A percentile compares a stretch with the other conserved stretches of the same genome.
phyloP scores from a whole-genome alignment of 2,329 filamentous ascomycete species.

The Tolypocladium paradoxum region DNA sequence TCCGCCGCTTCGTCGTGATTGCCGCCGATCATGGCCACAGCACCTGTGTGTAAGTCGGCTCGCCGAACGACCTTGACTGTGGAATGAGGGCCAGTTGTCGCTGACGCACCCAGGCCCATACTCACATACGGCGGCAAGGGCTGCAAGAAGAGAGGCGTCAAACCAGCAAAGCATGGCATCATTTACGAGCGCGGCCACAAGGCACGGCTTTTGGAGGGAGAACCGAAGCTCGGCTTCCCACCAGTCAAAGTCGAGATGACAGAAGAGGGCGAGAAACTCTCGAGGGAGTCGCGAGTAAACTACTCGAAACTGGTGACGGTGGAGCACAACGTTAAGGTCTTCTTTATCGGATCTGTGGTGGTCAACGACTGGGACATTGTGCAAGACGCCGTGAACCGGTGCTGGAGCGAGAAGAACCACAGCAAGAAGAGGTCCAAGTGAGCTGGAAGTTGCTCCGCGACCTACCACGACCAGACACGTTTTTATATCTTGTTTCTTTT shows the following conservation, averaged over 20 bases:
- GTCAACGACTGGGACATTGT: slow-evolving; percentile 29
- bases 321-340: slow-evolving; percentile 47
- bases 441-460: slow-evolving; percentile 3
- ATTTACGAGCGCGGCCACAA: slow-evolving; percentile 27
- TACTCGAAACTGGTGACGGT: slow-evolving; percentile 46
- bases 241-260: slow-evolving; percentile 34
- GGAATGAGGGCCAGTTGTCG: neutral
- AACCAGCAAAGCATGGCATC: slow-evolving; percentile 42
- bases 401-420: slow-evolving; percentile 36
- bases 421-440: slow-evolving; percentile 16
- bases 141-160: slow-evolving; percentile 42
- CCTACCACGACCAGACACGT: neutral
- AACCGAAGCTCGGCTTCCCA: slow-evolving; percentile 36
- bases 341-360: slow-evolving; percentile 41
- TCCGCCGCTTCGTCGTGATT: slow-evolving; percentile 45
- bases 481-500: neutral
- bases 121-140: slow-evolving; percentile 42
- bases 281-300: slow-evolving; percentile 42
- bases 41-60: slow-evolving; percentile 38
- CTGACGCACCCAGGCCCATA: slow-evolving; percentile 33
- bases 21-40: slow-evolving; percentile 40
- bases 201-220: slow-evolving; percentile 23
- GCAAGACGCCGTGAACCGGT: slow-evolving; percentile 33
- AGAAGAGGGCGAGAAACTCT: slow-evolving; percentile 32
- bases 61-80: neutral